Conservation (phyloP, 345 rosid genomes). For the Rhodamnia rubescens region DNA sequence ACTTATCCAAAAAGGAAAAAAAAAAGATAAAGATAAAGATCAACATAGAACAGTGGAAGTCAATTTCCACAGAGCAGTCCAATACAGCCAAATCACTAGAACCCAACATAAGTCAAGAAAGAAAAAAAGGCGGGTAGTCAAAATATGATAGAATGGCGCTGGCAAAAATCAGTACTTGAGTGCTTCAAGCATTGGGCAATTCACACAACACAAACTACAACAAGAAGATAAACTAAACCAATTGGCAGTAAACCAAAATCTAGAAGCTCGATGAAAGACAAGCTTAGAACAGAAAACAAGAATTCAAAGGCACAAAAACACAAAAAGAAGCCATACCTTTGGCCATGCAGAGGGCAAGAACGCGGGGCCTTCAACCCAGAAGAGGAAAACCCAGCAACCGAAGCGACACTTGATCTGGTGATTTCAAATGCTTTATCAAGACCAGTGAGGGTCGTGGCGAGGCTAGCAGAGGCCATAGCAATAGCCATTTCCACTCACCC, state of each 20-base stretch:
- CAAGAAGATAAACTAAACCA: background rate
- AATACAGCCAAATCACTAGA: background rate
- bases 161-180: background rate
- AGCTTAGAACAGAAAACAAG: background rate
- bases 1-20: background rate
- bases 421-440: conserved; percentile 10
- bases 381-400: conserved; percentile 1
- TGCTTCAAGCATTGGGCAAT: background rate
- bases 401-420: conserved; percentile 1
- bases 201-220: background rate
- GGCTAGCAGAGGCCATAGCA: conserved; percentile 34
- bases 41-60: background rate
- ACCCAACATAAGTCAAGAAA: background rate
- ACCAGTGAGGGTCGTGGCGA: conserved; percentile 2
- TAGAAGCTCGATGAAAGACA: background rate
- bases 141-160: background rate
- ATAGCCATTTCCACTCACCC: conserved; percentile 19
- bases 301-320: background rate
- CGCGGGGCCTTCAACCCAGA: conserved; percentile 2
- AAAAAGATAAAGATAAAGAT: no score
- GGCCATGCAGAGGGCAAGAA: conserved; percentile 7
- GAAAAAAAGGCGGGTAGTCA: background rate
- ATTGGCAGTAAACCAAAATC: background rate
- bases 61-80: background rate
- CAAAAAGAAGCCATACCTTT: conserved; percentile 13